A percentile compares a stretch with the other conserved stretches of the same genome.
These are phyloP conservation scores for Sarocladium kiliense DNA, from an alignment of 2,329 filamentous ascomycete species.

Conservation along the genomic window DNA sequence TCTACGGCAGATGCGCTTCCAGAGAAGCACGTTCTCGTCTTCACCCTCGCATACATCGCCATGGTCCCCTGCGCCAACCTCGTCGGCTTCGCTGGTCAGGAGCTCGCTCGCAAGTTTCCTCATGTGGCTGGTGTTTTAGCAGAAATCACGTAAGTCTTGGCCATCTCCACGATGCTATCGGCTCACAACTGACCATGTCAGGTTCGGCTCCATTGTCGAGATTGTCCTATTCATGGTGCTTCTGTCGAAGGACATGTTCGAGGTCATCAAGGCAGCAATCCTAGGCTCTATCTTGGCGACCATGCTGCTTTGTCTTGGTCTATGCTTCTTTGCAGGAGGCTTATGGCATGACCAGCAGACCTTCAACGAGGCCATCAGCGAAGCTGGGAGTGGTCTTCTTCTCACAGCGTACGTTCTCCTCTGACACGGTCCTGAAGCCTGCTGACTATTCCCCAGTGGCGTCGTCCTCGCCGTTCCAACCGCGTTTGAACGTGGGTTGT, in stretches of 20 bases:
- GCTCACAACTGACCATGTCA: constrained; percentile 18
- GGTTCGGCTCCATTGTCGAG: constrained; percentile 70
- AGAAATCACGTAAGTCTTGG: constrained; percentile 45
- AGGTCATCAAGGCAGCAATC: constrained; percentile 80
- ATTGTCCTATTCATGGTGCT: constrained; percentile 79
- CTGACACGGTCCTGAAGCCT: constrained; percentile 22
- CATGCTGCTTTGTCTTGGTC: constrained; percentile 70
- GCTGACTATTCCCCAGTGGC: constrained; percentile 20
- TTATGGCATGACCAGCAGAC: constrained; percentile 60
- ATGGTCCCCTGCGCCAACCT: constrained; percentile 49
- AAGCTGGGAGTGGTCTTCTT: constrained; percentile 72
- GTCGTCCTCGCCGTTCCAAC: constrained; percentile 39
- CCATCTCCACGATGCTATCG: not conserved
- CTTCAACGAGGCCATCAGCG: constrained; percentile 72
- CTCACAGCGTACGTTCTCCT: constrained; percentile 63
- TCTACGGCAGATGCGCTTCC: constrained; percentile 24
- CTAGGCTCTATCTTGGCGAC: constrained; percentile 80
- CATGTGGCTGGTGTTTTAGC: constrained; percentile 63
- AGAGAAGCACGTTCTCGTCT: constrained; percentile 37
- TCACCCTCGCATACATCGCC: constrained; percentile 43
- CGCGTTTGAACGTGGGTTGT: constrained; percentile 48
- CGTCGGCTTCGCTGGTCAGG: constrained; percentile 49
- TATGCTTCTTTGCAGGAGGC: constrained; percentile 76
- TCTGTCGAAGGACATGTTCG: constrained; percentile 48
- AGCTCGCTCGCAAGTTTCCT: constrained; percentile 74